A percentile compares a stretch with the other conserved stretches of the same genome.
phyloP scores from a whole-genome alignment of 495 filamentous ascomycete genomes.

The Aspergillus homomorphus region DNA sequence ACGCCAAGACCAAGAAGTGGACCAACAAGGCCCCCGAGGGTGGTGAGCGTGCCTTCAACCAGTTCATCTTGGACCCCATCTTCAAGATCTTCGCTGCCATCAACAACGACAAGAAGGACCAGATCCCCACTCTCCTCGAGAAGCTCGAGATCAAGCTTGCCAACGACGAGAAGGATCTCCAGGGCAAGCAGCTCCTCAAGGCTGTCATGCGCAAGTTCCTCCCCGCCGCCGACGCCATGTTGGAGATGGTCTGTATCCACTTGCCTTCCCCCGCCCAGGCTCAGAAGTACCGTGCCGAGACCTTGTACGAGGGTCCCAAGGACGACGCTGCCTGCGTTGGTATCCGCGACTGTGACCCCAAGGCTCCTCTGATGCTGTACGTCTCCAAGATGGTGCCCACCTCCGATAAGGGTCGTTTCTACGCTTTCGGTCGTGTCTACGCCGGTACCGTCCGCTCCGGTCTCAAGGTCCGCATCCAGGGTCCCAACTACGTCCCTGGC shows the following conservation, averaged over 20 bases:
- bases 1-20: conserved; percentile 99
- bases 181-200: conserved; percentile 97
- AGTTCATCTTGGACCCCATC: conserved; percentile 98
- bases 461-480: conserved; percentile 99
- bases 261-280: conserved; percentile 93
- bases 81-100: conserved; percentile 95
- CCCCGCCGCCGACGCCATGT: conserved; percentile 92
- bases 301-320: conserved; percentile 93
- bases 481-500: conserved; percentile 95
- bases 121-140: conserved; percentile 74
- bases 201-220: conserved; percentile 97
- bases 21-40: conserved; percentile 68
- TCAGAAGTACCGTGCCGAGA: conserved; percentile 97
- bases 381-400: conserved; percentile 99
- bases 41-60: conserved; percentile 97
- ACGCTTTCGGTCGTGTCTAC: conserved; percentile 99
- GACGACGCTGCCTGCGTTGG: conserved; percentile 90
- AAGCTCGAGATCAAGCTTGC: conserved; percentile 92
- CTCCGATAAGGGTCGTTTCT: conserved; percentile 99
- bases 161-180: conserved; percentile 82
- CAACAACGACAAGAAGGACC: conserved; percentile 98
- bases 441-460: conserved; percentile 94
- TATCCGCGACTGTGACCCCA: conserved; percentile 97
- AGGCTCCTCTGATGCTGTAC: conserved; percentile 98
- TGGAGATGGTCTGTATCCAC: conserved; percentile 99